Evolutionary conservation across 139 green algal genomes (phyloP).

Genomic region (Picochlorum sp.): DNA sequence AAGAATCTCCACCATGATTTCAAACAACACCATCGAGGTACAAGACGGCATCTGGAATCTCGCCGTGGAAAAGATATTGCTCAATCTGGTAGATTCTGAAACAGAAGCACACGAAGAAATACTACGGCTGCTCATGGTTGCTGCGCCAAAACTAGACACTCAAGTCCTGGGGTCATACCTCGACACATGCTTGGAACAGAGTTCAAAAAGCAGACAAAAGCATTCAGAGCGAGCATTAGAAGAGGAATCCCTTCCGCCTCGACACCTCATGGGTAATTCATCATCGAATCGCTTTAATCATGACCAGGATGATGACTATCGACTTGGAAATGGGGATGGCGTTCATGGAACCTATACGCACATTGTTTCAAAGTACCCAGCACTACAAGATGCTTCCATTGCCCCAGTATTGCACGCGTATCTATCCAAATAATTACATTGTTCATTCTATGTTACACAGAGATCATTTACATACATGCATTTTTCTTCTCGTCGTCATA

Average conservation of each 20-base stretch:
- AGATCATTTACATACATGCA: too few relatives aligned
- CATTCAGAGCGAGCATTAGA: background rate
- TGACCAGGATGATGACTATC: background rate
- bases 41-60: slow-evolving; percentile 36
- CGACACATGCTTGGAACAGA: slow-evolving; percentile 29
- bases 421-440: slow-evolving; percentile 8
- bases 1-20: slow-evolving; percentile 16
- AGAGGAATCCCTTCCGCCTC: background rate
- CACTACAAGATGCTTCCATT: slow-evolving; percentile 19
- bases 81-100: slow-evolving; percentile 48
- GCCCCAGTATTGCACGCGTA: slow-evolving; percentile 48
- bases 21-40: background rate
- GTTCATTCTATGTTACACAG: too few relatives aligned
- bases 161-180: slow-evolving; percentile 41
- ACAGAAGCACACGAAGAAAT: slow-evolving; percentile 67
- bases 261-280: background rate
- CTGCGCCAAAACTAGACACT: slow-evolving; percentile 27
- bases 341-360: slow-evolving; percentile 30
- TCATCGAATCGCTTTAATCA: background rate
- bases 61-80: slow-evolving; percentile 49
- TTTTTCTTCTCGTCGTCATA: too few relatives aligned
- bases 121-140: slow-evolving; percentile 56
- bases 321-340: slow-evolving; percentile 18
- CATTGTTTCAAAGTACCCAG: slow-evolving; percentile 22
- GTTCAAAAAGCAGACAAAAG: slow-evolving; percentile 1